phyloP scores from a whole-genome alignment of 371 early-diverging fungal genomes.

The Apophysomyces variabilis region DNA sequence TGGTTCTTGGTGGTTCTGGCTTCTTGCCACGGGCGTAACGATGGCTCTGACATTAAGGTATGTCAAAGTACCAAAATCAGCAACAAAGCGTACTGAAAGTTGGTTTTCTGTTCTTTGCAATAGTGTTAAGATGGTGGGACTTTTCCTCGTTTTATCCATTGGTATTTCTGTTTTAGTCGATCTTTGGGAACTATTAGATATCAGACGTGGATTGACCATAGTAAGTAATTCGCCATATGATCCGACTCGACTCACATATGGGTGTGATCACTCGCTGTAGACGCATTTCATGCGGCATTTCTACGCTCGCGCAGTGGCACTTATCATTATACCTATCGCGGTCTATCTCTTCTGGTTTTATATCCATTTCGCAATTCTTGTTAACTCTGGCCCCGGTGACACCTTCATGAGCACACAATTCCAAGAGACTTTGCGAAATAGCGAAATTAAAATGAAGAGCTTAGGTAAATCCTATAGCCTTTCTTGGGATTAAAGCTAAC shows the following conservation, averaged over 20 bases:
- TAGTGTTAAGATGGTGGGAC: constrained; percentile 96
- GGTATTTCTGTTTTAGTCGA: constrained; percentile 89
- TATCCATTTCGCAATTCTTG: constrained; percentile 81
- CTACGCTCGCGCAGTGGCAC: constrained; percentile 64
- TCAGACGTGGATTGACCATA: constrained; percentile 75
- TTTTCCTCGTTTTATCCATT: constrained; percentile 83
- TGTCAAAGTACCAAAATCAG: background rate
- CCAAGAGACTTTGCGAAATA: constrained; percentile 88
- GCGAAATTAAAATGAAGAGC: constrained; percentile 64
- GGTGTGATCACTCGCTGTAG: constrained; percentile 33
- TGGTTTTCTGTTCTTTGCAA: constrained; percentile 4
- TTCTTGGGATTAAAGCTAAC: background rate
- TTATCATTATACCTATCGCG: constrained; percentile 79
- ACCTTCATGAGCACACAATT: constrained; percentile 90
- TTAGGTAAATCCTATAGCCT: constrained; percentile 32
- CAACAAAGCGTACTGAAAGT: background rate
- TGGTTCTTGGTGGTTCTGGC: constrained; percentile 77
- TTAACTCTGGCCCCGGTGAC: constrained; percentile 91
- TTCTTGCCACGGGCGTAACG: constrained; percentile 69
- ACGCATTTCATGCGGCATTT: constrained; percentile 70
- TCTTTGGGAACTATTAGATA: constrained; percentile 91
- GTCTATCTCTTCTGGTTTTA: constrained; percentile 82
- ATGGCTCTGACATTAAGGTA: constrained; percentile 73
- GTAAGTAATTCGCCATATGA: constrained; percentile 32
- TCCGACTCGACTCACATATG: background rate